Conservation (phyloP, 176 grass and related monocot species). For the Eremochloa ophiuroides region DNA sequence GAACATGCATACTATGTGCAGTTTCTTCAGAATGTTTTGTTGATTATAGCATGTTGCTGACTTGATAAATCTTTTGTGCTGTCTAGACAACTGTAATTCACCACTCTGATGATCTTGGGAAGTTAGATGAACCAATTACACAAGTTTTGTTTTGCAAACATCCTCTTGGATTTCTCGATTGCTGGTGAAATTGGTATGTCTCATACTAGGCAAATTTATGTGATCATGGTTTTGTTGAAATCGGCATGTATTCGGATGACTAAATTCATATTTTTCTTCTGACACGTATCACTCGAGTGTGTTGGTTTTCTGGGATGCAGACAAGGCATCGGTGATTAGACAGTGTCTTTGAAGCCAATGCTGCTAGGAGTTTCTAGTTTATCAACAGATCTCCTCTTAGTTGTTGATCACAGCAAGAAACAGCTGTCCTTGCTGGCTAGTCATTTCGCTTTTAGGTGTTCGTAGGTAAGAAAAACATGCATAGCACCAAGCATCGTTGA, state of each 20-base stretch:
- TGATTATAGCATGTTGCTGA: neutral
- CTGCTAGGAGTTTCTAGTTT: conserved; percentile 21
- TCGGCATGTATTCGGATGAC: neutral
- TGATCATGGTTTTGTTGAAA: neutral
- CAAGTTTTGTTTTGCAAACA: neutral
- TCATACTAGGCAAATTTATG: neutral
- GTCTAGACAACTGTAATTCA: conserved; percentile 10
- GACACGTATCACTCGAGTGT: neutral
- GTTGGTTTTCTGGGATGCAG: neutral
- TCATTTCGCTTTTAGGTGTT: conserved; percentile 47
- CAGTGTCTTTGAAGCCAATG: neutral
- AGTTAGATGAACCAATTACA: neutral
- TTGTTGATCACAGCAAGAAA: conserved; percentile 35
- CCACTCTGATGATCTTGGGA: neutral
- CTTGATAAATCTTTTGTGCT: neutral
- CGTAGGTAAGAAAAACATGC: conserved; percentile 47
- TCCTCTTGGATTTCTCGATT: neutral
- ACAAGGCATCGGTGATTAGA: neutral
- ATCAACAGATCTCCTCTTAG: neutral
- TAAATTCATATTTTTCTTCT: conserved; percentile 9
- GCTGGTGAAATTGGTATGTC: neutral
- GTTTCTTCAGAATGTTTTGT: neutral
- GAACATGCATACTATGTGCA: neutral
- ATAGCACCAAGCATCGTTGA: neutral
- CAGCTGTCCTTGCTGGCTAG: conserved; percentile 1